Conservation (phyloP, 345 rosid genomes). For the Eucalyptus sp. region DNA sequence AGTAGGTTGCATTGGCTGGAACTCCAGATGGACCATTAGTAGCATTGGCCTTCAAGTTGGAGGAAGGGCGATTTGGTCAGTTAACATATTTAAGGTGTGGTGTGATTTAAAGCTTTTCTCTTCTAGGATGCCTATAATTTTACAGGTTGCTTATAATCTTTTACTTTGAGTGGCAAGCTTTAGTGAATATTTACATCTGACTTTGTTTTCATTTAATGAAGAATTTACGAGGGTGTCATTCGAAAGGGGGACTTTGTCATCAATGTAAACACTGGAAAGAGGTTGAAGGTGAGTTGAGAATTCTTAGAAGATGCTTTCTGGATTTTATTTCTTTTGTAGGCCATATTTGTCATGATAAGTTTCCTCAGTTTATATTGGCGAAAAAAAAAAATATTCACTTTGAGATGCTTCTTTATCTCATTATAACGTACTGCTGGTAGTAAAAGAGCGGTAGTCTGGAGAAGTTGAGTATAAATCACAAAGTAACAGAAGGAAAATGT, state of each 20-base stretch:
- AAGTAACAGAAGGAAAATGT: neutral
- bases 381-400: neutral
- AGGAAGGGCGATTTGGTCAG: constrained; percentile 97
- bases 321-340: neutral
- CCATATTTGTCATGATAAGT: neutral
- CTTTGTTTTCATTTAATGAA: constrained; percentile 16
- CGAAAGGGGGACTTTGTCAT: constrained; percentile 88
- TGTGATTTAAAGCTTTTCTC: neutral
- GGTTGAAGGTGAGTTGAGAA: constrained; percentile 56
- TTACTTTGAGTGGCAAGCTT: neutral
- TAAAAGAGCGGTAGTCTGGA: neutral
- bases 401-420: neutral
- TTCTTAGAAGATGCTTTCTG: neutral
- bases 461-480: neutral
- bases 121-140: neutral
- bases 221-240: constrained; percentile 89
- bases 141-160: neutral
- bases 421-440: neutral
- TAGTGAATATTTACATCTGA: neutral
- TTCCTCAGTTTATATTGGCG: neutral
- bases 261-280: constrained; percentile 91
- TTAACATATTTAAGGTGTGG: constrained; percentile 75
- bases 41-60: constrained; percentile 94
- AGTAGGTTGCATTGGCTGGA: constrained; percentile 10
- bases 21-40: constrained; percentile 96